These are phyloP conservation scores for Vitis hybrid DNA, from an alignment of 177 flowering plant species.

Conservation along the genomic window DNA sequence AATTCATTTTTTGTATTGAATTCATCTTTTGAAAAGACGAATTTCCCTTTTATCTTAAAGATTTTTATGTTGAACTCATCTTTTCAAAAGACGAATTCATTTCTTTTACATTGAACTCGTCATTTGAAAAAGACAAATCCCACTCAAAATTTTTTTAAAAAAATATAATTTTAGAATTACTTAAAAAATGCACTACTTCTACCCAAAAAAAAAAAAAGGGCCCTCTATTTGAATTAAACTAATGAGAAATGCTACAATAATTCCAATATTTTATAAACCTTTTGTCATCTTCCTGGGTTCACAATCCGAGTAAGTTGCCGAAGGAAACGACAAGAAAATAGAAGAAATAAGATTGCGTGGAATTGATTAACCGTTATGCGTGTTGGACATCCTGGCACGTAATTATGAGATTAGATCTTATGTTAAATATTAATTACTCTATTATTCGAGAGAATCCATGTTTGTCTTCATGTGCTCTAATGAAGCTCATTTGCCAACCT, in stretches of 20 bases:
- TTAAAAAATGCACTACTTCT: too few relatives aligned
- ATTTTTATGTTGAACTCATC: too few relatives aligned
- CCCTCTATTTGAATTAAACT: too few relatives aligned
- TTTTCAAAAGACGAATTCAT: too few relatives aligned
- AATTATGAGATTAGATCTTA: slow-evolving; percentile 11
- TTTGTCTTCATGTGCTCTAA: background rate
- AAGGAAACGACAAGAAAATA: slow-evolving; percentile 25
- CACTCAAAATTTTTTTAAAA: too few relatives aligned
- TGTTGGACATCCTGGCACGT: slow-evolving; percentile 28
- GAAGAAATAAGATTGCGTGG: slow-evolving; percentile 25
- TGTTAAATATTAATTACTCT: background rate
- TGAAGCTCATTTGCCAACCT: slow-evolving; percentile 6
- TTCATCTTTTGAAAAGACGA: too few relatives aligned
- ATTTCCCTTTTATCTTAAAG: rapidly evolving
- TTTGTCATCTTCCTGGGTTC: slow-evolving; percentile 17
- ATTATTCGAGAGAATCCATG: background rate
- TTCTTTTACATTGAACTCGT: too few relatives aligned
- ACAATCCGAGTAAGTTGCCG: slow-evolving; percentile 3
- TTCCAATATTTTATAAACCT: background rate
- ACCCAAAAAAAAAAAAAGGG: background rate
- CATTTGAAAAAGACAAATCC: rapidly evolving
- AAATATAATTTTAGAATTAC: too few relatives aligned
- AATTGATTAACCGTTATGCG: slow-evolving; percentile 12
- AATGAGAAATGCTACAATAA: too few relatives aligned
- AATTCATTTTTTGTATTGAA: too few relatives aligned